Evolutionary conservation across 192 early-diverging fungal genomes (phyloP).

Genomic region (Gryganskiella cystojenkinii): DNA sequence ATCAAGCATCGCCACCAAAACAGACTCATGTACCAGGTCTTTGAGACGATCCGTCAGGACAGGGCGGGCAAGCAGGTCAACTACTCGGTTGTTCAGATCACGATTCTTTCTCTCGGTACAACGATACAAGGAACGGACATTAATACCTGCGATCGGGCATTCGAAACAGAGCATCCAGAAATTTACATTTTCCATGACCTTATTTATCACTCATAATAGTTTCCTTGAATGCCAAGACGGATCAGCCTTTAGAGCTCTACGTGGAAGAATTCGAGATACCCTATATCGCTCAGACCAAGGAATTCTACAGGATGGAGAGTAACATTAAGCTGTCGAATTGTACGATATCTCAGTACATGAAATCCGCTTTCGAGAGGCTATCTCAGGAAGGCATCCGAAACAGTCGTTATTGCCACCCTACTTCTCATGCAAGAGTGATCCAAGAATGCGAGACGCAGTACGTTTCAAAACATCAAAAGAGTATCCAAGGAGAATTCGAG

Average conservation of each 20-base stretch:
- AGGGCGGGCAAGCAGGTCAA: constrained; percentile 72
- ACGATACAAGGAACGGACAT: neutral
- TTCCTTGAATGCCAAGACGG: constrained; percentile 68
- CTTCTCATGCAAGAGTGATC: constrained; percentile 74
- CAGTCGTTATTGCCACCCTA: constrained; percentile 69
- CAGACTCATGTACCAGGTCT: constrained; percentile 72
- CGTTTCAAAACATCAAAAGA: constrained; percentile 70
- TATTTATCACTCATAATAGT: too few species aligned
- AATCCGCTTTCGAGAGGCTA: constrained; percentile 64
- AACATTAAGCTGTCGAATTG: constrained; percentile 61
- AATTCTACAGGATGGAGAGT: constrained; percentile 79
- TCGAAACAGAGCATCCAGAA: too few species aligned
- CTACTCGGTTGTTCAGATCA: constrained; percentile 59
- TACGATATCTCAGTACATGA: constrained; percentile 79
- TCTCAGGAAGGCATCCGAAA: constrained; percentile 72
- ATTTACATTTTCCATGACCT: too few species aligned
- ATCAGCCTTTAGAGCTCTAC: constrained; percentile 77
- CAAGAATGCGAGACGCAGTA: constrained; percentile 83
- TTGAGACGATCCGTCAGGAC: constrained; percentile 74
- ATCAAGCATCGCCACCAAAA: constrained; percentile 71
- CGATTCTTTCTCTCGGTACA: constrained; percentile 72
- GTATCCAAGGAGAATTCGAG: constrained; percentile 76
- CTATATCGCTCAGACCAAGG: constrained; percentile 71
- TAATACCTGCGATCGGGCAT: neutral
- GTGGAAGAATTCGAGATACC: constrained; percentile 82